Evolutionary conservation across 2,329 filamentous ascomycete genomes (phyloP), one percentile per base, ranked within the genome.

Genomic region (Cercospora sp.): DNA sequence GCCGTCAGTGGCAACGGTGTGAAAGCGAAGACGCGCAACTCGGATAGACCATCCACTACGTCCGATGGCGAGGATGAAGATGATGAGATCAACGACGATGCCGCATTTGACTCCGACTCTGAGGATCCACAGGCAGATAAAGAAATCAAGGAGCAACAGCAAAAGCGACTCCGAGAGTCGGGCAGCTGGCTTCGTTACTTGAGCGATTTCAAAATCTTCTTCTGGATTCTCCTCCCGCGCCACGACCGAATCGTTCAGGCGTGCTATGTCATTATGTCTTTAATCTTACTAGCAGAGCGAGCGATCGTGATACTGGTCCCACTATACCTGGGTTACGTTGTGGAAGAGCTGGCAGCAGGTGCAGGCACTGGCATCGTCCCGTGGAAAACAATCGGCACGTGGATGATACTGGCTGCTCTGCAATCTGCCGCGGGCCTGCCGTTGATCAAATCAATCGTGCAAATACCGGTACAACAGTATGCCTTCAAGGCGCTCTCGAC

Each of bases 141-240:
- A 85, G 78, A 85, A 80, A 70, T 89, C 87, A 83, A 82, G 69
- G 78, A 80, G 65, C 77, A 79, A 60, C 80, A 82, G 65, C 77
- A 82, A 69, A 90, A 92, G 78, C 87, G 89, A 2, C 83, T 93
- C n/a, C 85, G 90, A 75, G 87, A 90, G 70, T 87, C 90, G 67
- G 91, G 91, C 1, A 92, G 89, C 70, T 94, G 91, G 91, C 85
- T 91, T 72, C 86, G 87, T 53, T 95, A 95, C 75, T 83, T 89
- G 30, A 92, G 90, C 75, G 87, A 89, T 5, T 96, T 93, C 79
- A 83, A 81, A 72, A 77, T 94, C 39, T 90, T 96, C 77, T 82
- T 94, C 30, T 92, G 91, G 0, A 91, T 93, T 75, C 83, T 96
- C 20, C 94, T 91, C 87, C 93, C 93, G 0, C 85, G 87, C 62